Conservation (phyloP, 495 filamentous ascomycete species). For the Tuber umbilicatum region DNA sequence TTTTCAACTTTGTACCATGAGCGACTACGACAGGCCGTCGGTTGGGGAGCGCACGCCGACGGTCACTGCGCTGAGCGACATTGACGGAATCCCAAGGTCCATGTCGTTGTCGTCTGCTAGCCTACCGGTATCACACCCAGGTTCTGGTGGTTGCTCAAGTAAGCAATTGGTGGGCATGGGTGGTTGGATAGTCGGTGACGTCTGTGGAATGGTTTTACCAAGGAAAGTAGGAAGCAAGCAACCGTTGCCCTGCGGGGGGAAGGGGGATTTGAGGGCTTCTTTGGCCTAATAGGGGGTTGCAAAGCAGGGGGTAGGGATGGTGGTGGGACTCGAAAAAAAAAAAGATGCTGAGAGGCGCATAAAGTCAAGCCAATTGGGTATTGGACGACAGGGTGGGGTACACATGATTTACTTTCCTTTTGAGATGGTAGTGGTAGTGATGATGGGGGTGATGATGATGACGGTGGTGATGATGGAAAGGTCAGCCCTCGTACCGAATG, state of each 20-base stretch:
- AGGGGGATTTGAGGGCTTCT: slow-evolving; percentile 13
- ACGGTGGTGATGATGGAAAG: not conserved
- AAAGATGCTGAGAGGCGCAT: not conserved
- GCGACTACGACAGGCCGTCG: not conserved
- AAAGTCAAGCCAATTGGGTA: not conserved
- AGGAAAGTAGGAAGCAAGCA: slow-evolving; percentile 10
- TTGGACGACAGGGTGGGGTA: slow-evolving; percentile 15
- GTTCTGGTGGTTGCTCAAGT: not conserved
- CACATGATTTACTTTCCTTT: slow-evolving; percentile 35
- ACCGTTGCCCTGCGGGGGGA: slow-evolving; percentile 18
- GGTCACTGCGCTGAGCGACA: not conserved
- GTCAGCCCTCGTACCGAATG: slow-evolving; percentile 12
- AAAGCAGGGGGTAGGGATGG: slow-evolving; percentile 14
- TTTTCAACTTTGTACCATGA: not conserved
- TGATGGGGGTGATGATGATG: not conserved
- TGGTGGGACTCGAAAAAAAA: not conserved
- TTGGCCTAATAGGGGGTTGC: slow-evolving; percentile 6
- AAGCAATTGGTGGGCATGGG: slow-evolving; percentile 23
- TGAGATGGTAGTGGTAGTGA: slow-evolving; percentile 15
- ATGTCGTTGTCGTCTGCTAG: not conserved
- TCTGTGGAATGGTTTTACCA: slow-evolving; percentile 18
- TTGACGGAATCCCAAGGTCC: not conserved
- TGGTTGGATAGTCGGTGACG: slow-evolving; percentile 20
- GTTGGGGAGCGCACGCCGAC: not conserved
- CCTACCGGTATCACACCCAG: not conserved